Base-by-base conservation (phyloP, 345 rosid species). In the Mallotus nudiflorus region DNA sequence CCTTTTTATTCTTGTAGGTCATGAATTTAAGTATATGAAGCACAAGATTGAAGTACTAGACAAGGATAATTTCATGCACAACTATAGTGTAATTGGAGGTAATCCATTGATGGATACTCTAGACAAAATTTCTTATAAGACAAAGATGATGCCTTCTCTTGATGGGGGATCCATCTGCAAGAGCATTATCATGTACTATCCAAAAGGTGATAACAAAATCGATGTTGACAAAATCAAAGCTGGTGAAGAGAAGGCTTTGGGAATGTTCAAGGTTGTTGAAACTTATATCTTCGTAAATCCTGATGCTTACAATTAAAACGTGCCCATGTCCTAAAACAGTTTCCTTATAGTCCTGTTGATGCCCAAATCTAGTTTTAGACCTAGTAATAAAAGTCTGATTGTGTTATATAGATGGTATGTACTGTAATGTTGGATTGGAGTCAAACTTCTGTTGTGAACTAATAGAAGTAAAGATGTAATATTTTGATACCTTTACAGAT, bases 101-200 rank as follows among this genome's bases (percentile, higher is more conserved):
- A 31, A 66, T 8, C 60, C 31, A 0, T 66, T 39, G 60, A 15
- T 37, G 29, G 9, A 53, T 3, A 25, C 11, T 12, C 6, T 66
- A 18, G 48, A 66, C 31, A 66, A 66, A 22, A 35, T 53, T 11
- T 31, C 29, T 24, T 33, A 51, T 37, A 60, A 66, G 48, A 12
- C 39, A 8, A 35, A 35, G 31, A 9, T 35, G 2, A 35, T 49
- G 45, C 29, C 37, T 55, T 13, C 60, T 25, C 35, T 35, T 13
- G 28, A 28, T 28, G 59, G 76, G 44, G 88, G 59, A 12, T 55
- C 60, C 19, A 55, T 55, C n/a, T 20, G 15, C 35, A 55, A 55
- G 9, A 1, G 6, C 60, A 51, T 22, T 9, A 53, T 19, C 60
- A 66, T n/a, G 16, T 66, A 66, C 31, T 48, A 66, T 13, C 40